Percentiles rank a stretch among this genome's conserved stretches.
phyloP scores from a whole-genome alignment of 176 grass and related monocot genomes.

The Musa troglodytarum region DNA sequence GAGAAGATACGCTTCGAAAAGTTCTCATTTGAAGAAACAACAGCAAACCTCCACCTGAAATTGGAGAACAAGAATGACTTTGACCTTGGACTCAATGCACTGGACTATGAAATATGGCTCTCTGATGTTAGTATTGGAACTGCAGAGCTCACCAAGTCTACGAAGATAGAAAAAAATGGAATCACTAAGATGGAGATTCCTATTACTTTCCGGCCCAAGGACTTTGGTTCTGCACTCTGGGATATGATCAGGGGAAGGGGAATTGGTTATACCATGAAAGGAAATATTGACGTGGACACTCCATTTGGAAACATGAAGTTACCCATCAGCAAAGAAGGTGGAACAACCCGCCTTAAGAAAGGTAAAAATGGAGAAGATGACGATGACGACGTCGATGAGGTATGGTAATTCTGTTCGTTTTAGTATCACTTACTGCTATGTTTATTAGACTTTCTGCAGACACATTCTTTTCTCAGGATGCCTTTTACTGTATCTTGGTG shows the following conservation, averaged over 20 bases:
- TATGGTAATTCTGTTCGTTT: neutral
- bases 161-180: conserved; percentile 72
- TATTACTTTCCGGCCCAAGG: conserved; percentile 78
- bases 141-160: conserved; percentile 58
- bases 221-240: conserved; percentile 86
- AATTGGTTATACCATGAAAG: conserved; percentile 75
- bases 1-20: conserved; percentile 86
- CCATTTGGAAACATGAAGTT: conserved; percentile 91
- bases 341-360: conserved; percentile 79
- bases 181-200: conserved; percentile 74
- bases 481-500: neutral
- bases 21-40: conserved; percentile 88
- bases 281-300: conserved; percentile 81
- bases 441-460: neutral
- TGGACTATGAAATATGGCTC: conserved; percentile 90
- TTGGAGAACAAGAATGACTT: conserved; percentile 99
- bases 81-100: conserved; percentile 56
- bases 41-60: conserved; percentile 74
- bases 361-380: conserved; percentile 46
- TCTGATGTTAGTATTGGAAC: conserved; percentile 54
- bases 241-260: conserved; percentile 95
- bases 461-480: neutral
- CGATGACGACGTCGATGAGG: conserved; percentile 41
- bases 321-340: conserved; percentile 78
- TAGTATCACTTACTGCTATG: neutral